Percentiles rank a stretch among this genome's conserved stretches.
Evolutionary conservation across 2,329 filamentous ascomycete species (phyloP).

Genomic region (Fusarium sp.): DNA sequence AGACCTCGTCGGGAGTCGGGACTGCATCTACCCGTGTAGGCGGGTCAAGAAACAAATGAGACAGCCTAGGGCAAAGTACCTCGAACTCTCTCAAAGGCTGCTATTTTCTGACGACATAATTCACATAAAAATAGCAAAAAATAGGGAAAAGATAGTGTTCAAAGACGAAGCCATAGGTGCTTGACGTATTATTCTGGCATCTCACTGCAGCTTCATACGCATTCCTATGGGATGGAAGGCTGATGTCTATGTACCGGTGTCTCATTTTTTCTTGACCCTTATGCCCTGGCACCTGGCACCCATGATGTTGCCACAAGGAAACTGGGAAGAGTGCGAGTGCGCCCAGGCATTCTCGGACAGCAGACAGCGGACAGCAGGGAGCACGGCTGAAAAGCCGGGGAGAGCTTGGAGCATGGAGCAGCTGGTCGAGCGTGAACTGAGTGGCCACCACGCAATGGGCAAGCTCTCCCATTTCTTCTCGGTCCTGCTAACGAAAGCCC

Average conservation of each 20-base stretch:
- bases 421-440: conserved; percentile 4
- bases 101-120: not conserved
- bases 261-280: not conserved
- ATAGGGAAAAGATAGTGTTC: not conserved
- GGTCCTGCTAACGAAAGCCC: conserved; percentile 13
- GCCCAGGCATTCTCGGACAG: conserved; percentile 8
- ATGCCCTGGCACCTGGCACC: not conserved
- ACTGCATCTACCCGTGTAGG: conserved; percentile 2
- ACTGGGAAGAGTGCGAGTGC: conserved; percentile 22
- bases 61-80: not conserved
- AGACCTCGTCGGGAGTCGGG: not conserved
- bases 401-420: conserved; percentile 21
- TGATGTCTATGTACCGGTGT: not conserved
- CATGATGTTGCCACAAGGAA: conserved; percentile 14
- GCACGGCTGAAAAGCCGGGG: conserved; percentile 31
- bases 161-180: not conserved
- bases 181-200: not conserved
- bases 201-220: not conserved
- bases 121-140: not conserved
- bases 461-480: not conserved
- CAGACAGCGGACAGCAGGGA: conserved; percentile 8
- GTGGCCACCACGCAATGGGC: not conserved
- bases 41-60: not conserved
- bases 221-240: not conserved
- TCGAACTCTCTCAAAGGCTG: not conserved